phyloP scores from a whole-genome alignment of 164 flowering plant species.

The Berberis thunbergii region DNA sequence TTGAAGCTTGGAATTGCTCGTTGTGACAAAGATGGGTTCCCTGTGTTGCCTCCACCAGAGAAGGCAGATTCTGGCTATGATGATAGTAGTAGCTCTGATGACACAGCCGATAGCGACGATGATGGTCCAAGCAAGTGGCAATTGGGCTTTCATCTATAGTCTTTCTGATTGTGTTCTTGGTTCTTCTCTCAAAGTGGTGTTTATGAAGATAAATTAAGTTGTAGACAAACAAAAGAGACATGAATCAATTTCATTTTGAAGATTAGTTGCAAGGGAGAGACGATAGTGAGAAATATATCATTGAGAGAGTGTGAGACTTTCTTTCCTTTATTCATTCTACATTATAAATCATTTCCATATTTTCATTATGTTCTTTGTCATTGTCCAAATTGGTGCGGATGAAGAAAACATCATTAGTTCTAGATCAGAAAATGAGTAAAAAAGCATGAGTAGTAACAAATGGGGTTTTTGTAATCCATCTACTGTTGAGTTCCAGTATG shows the following conservation, averaged over 20 bases:
- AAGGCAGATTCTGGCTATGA: slow-evolving; percentile 21
- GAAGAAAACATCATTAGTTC: background rate
- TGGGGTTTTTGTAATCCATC: slow-evolving; percentile 13
- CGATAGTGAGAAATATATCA: too few relatives aligned
- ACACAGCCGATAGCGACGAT: slow-evolving; percentile 15
- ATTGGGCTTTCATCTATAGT: slow-evolving; percentile 80
- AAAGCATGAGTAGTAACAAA: background rate
- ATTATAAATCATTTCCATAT: too few relatives aligned
- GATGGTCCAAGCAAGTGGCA: slow-evolving; percentile 30
- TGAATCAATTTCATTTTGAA: too few relatives aligned
- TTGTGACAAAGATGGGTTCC: slow-evolving; percentile 81
- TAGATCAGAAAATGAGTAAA: slow-evolving; percentile 2
- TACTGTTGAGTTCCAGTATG: slow-evolving; percentile 6
- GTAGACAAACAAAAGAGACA: too few relatives aligned
- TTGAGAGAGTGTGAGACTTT: too few relatives aligned
- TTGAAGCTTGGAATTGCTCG: slow-evolving; percentile 87
- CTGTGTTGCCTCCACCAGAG: slow-evolving; percentile 61
- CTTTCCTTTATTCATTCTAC: too few relatives aligned
- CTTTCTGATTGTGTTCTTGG: slow-evolving; percentile 71
- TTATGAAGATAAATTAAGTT: slow-evolving; percentile 16
- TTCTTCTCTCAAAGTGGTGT: slow-evolving; percentile 71
- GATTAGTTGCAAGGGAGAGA: too few relatives aligned
- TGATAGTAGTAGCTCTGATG: slow-evolving; percentile 11
- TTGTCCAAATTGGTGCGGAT: too few relatives aligned
- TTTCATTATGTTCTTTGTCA: too few relatives aligned